These are phyloP conservation scores for Candida stauntonica DNA, from an alignment of 805 yeast species.

Conservation along the genomic window DNA sequence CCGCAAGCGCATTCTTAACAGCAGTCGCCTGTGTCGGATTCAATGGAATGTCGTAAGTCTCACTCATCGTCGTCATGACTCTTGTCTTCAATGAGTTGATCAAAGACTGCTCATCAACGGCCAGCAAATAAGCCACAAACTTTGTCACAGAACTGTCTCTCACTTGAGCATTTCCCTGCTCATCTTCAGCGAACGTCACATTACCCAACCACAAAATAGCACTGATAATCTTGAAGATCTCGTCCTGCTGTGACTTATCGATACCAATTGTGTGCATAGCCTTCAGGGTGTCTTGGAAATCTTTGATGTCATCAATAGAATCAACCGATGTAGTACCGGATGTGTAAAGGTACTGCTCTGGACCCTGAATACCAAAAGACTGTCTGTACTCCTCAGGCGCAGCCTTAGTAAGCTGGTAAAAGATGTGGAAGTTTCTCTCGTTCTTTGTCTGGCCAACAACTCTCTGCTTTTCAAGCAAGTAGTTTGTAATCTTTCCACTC, in stretches of 20 bases:
- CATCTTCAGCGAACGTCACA: constrained; percentile 78
- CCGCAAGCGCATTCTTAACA: constrained; percentile 91
- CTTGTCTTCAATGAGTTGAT: constrained; percentile 70
- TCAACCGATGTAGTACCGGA: constrained; percentile 82
- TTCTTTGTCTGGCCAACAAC: constrained; percentile 91
- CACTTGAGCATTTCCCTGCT: constrained; percentile 77
- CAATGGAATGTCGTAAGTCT: constrained; percentile 90
- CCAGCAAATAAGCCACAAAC: constrained; percentile 87
- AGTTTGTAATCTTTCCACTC: constrained; percentile 94
- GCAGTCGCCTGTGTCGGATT: constrained; percentile 92
- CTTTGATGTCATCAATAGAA: constrained; percentile 78
- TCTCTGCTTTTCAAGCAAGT: constrained; percentile 88
- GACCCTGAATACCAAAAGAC: constrained; percentile 83
- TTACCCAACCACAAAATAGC: constrained; percentile 94
- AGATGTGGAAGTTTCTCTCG: constrained; percentile 96
- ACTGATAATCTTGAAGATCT: constrained; percentile 80
- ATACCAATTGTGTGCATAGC: constrained; percentile 92
- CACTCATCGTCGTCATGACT: constrained; percentile 84
- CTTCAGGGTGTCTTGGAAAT: constrained; percentile 71
- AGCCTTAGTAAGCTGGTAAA: constrained; percentile 91
- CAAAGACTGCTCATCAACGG: constrained; percentile 66
- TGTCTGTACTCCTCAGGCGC: constrained; percentile 84
- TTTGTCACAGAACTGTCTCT: constrained; percentile 88
- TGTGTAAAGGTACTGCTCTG: constrained; percentile 89
- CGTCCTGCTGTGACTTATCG: constrained; percentile 78